Evolutionary conservation across 164 flowering plant species (phyloP), one percentile per base, ranked within the genome.

Genomic region (Aristolochia fimbriata): DNA sequence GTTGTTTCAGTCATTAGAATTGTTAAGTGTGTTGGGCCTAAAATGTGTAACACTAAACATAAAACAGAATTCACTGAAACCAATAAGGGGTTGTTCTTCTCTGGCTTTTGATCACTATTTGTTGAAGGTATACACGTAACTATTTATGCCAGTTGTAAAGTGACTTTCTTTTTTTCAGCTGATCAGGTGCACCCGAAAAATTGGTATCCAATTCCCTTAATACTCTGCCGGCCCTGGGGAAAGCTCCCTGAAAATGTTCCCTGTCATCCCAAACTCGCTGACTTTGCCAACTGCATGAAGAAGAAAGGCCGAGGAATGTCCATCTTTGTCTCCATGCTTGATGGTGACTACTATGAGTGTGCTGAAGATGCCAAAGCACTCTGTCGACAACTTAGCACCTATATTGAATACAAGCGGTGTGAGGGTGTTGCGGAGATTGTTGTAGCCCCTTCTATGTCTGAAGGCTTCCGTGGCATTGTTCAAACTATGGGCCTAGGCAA

Each of bases 401-500:
- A 88, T 69, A 83, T 94, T 47, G 96, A 94, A 15, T 94, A 91
- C 82, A 94, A 91, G 73, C 76, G 73, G 15, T 94, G 99, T 74
- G 99, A 94, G 78, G 99, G 99, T 53, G 99, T 94, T 0, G 97
- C 97, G 15, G 99, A 94, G 76, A 91, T 94, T 27, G 84, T 94
- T 33, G 99, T 94, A 13, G 99, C 99, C 48, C 97, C 96, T n/a
- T 79, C 61, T 55, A 87, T 94, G 97, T 81, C 91, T 17, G 86
- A 81, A 54, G 99, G 99, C 47, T 94, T 94, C 68, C 92, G 95
- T 14, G 97, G 96, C 49, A 88, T 94, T 65, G 84, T 94, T 50
- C 99, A 94, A 71, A 91, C 97, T 15, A 94, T 91, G 97, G 99
- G 99, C 58, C 96, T 94, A 25, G 99, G 99, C 12, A 94, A 94